Evolutionary conservation across 2,329 filamentous ascomycete genomes (phyloP).

Genomic region (Lizonia empirigonia): DNA sequence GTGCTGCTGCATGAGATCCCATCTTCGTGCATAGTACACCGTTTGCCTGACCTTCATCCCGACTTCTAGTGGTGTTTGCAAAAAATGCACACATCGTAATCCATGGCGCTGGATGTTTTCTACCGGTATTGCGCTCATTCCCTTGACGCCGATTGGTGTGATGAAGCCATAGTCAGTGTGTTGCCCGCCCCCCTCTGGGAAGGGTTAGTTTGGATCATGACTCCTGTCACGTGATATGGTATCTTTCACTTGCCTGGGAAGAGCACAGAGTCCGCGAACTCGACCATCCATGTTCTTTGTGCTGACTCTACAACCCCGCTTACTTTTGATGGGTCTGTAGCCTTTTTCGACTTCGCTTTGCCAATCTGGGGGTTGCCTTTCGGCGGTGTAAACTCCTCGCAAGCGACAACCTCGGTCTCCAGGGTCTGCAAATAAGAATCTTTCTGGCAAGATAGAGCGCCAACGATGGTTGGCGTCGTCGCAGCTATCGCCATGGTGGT

Average conservation of each 20-base stretch:
- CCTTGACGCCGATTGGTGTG: constrained; percentile 25
- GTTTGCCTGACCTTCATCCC: constrained; percentile 51
- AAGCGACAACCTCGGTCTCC: constrained; percentile 41
- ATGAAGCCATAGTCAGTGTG: constrained; percentile 40
- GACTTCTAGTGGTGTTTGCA: constrained; percentile 88
- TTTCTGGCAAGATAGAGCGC: constrained; percentile 41
- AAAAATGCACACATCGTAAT: constrained; percentile 72
- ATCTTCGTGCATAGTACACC: constrained; percentile 38
- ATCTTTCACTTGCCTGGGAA: too few relatives aligned
- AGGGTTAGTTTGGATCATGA: too few relatives aligned
- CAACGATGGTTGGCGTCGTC: constrained; percentile 33
- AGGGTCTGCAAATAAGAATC: constrained; percentile 40
- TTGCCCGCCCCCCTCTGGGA: constrained; percentile 44
- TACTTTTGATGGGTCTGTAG: constrained; percentile 30
- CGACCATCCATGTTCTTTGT: constrained; percentile 36
- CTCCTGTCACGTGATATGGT: too few relatives aligned
- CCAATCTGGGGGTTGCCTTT: constrained; percentile 20
- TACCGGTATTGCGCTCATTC: constrained; percentile 30
- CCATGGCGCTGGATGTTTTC: constrained; percentile 46
- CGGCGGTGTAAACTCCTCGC: constrained; percentile 35
- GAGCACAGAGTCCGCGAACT: constrained; percentile 41
- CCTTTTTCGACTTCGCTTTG: constrained; percentile 38
- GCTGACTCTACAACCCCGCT: constrained; percentile 13
- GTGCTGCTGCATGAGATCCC: constrained; percentile 46
- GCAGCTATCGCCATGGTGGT: constrained; percentile 26